Conservation (phyloP, 2,329 filamentous ascomycete species). For the Nigrospora osmanthi region DNA sequence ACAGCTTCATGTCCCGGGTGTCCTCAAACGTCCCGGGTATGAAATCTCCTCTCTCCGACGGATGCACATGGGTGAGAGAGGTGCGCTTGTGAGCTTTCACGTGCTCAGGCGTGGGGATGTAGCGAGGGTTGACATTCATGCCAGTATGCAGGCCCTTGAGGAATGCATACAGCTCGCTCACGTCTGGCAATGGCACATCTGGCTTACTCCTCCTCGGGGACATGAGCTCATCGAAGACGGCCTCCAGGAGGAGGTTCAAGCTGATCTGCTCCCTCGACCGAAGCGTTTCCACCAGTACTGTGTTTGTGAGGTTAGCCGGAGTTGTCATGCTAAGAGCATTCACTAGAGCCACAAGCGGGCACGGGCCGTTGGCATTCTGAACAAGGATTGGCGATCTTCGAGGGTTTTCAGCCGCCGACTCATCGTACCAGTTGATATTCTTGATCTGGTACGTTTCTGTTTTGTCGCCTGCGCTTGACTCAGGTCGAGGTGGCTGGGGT, state of each 20-base stretch:
- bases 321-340: constrained; percentile 87
- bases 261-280: constrained; percentile 80
- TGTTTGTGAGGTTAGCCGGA: constrained; percentile 50
- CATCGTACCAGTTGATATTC: constrained; percentile 78
- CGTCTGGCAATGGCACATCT: constrained; percentile 67
- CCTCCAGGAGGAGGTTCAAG: constrained; percentile 75
- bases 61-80: constrained; percentile 44
- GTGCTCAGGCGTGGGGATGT: constrained; percentile 53
- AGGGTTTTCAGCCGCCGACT: constrained; percentile 48
- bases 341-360: constrained; percentile 84
- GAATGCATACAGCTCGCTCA: constrained; percentile 81
- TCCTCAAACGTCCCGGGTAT: constrained; percentile 74
- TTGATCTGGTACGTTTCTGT: constrained; percentile 88
- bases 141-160: constrained; percentile 84
- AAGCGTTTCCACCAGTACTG: constrained; percentile 71
- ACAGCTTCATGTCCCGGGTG: constrained; percentile 83
- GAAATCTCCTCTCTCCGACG: constrained; percentile 36
- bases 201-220: constrained; percentile 59
- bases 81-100: constrained; percentile 40
- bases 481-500: constrained; percentile 29
- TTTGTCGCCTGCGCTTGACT: constrained; percentile 31
- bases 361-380: constrained; percentile 92
- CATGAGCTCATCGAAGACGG: constrained; percentile 89
- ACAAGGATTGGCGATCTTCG: constrained; percentile 80
- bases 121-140: constrained; percentile 95